These are phyloP conservation scores for Plectosphaerella sp. DNA, from an alignment of 2,329 filamentous ascomycete genomes.

Conservation along the genomic window DNA sequence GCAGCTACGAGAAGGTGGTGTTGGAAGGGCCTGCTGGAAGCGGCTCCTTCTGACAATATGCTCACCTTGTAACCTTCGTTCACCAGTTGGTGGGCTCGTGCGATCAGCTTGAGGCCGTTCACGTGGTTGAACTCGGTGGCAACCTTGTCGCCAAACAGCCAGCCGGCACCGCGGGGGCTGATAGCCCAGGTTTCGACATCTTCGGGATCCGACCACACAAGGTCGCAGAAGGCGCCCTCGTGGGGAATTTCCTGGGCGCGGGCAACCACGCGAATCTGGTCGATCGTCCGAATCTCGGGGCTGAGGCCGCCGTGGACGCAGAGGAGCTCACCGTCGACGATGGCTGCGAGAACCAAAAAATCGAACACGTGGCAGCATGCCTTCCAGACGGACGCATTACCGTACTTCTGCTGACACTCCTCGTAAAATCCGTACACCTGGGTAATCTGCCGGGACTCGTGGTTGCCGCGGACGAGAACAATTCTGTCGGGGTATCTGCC, in stretches of 20 bases:
- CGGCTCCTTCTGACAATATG: neutral
- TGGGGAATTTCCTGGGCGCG: conserved; percentile 97
- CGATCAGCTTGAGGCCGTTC: conserved; percentile 91
- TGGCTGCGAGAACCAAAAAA: conserved; percentile 91
- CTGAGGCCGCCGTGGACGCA: conserved; percentile 93
- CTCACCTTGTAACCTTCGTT: conserved; percentile 95
- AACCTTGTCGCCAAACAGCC: conserved; percentile 96
- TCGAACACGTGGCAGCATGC: conserved; percentile 99
- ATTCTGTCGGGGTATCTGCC: conserved; percentile 87
- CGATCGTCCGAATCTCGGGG: conserved; percentile 91
- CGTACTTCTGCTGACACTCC: conserved; percentile 96
- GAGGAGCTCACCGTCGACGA: conserved; percentile 97
- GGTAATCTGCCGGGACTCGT: conserved; percentile 95
- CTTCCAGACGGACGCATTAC: conserved; percentile 99
- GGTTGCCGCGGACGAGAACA: conserved; percentile 94
- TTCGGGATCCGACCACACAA: conserved; percentile 98
- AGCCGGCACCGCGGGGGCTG: conserved; percentile 91
- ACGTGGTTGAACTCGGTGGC: conserved; percentile 97
- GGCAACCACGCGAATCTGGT: conserved; percentile 98
- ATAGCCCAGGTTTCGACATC: conserved; percentile 96
- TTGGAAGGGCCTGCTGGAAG: conserved; percentile 35
- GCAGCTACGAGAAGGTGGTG: conserved; percentile 44
- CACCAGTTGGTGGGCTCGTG: conserved; percentile 95
- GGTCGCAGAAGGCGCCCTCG: conserved; percentile 95
- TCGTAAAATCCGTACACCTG: conserved; percentile 99